Base-by-base conservation (phyloP, 371 early-diverging fungal species). In the Mucor circinelloides region DNA sequence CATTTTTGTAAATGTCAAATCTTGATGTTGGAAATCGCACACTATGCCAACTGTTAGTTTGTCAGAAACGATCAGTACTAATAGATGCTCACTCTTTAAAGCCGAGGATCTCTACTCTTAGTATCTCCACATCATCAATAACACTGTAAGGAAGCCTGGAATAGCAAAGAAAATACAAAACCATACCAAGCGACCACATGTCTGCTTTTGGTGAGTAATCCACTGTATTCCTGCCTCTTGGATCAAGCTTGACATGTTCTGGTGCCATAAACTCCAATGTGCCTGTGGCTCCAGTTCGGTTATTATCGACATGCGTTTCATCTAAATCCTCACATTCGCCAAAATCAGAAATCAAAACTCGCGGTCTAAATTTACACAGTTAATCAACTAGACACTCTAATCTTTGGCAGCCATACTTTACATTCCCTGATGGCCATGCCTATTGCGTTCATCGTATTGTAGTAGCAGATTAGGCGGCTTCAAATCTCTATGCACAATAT, bases 231-330 rank as follows among this genome's bases (percentile, higher is more conserved):
- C 82, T 70, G 6, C 94, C 94, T 9, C 78, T 64, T 8, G 67
- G 79, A 77, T 80, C 78, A 57, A 83, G 36, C 0, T 57, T 66
- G 36, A 85, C 75, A 48, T 92, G 84, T 66, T 94, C 97, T 0
- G 98, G 98, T 8, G 97, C 95, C 92, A 94, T 92, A 68, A 96
- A 98, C 60, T 98, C 98, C 19, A 97, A 75, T 0, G 98, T 97
- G 4, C 97, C 98, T 0, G 98, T 97, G 0, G 95, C 95, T 1
- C 98, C 98, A 0, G 96, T 96, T 19, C 97, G 86, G 62, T 89
- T 82, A 5, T 87, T 79, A 60, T 85, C 83, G 36, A 74, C 72
- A 4, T 70, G 60, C n/a, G 61, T 31, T 19, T 66, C 83, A 42
- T 84, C 83, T 40, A 88, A 57, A 38, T 92, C 86, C 71, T 96